Percentiles rank a stretch among this genome's conserved stretches.
phyloP scores from a whole-genome alignment of 371 early-diverging fungal genomes.

The Rhizopus microsporus region DNA sequence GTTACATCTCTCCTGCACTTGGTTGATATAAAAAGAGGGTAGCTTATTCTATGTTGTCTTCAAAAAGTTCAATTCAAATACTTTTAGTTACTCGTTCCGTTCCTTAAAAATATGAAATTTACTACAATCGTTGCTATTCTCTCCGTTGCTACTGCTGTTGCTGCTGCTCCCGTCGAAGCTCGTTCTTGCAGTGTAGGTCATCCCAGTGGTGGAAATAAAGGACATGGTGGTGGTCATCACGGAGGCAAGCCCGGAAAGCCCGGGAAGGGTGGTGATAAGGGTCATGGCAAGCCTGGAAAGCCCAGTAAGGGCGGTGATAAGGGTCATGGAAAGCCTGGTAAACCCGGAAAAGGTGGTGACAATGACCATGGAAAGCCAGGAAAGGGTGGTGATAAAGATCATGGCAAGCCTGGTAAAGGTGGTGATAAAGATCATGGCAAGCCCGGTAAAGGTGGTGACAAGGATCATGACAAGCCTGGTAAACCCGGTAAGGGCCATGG shows the following conservation, averaged over 20 bases:
- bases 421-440: background rate
- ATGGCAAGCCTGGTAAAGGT: background rate
- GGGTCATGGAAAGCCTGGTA: background rate
- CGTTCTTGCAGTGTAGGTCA: background rate
- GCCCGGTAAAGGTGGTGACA: background rate
- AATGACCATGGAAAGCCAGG: background rate
- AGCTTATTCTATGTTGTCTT: slow-evolving; percentile 1
- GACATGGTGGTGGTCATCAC: background rate
- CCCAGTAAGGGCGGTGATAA: background rate
- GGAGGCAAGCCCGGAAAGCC: background rate
- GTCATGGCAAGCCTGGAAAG: background rate
- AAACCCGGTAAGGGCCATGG: no score
- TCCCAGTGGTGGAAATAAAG: background rate
- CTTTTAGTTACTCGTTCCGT: background rate
- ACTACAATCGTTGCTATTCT: slow-evolving; percentile 10
- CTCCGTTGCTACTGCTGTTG: slow-evolving; percentile 10
- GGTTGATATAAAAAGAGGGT: background rate
- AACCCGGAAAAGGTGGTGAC: no score
- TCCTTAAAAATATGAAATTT: slow-evolving; percentile 11
- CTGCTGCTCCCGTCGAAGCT: slow-evolving; percentile 13
- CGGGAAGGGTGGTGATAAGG: background rate
- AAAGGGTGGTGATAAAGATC: background rate
- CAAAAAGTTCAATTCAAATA: background rate
- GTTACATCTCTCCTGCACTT: background rate
- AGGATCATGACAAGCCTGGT: background rate